phyloP scores from a whole-genome alignment of 306 rosid genomes.

The Trifolium dubium region DNA sequence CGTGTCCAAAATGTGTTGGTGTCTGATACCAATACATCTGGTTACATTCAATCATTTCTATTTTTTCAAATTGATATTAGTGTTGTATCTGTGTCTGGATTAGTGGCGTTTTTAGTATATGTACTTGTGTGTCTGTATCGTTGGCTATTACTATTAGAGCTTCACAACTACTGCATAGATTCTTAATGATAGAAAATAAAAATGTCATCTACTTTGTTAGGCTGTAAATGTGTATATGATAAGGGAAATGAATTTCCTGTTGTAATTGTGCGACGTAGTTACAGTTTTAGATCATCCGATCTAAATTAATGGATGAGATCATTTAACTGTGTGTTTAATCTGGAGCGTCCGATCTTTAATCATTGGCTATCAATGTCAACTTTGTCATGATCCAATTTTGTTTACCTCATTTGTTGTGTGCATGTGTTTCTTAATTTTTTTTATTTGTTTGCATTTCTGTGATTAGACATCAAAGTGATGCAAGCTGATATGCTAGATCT shows the following conservation, averaged over 20 bases:
- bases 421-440: neutral
- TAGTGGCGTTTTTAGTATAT: too few species aligned
- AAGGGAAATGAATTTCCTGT: neutral
- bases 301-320: too few species aligned
- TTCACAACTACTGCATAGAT: neutral
- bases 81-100: too few species aligned
- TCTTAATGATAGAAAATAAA: neutral
- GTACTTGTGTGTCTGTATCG: too few species aligned
- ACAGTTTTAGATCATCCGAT: too few species aligned
- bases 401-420: slow-evolving; percentile 12
- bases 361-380: neutral
- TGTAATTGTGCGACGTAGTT: too few species aligned
- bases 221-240: neutral
- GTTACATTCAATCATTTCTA: neutral
- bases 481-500: slow-evolving; percentile 97
- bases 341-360: too few species aligned
- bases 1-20: too few species aligned
- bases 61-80: too few species aligned
- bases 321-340: too few species aligned
- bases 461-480: slow-evolving; percentile 81
- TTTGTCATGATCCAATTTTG: neutral
- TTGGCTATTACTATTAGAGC: neutral
- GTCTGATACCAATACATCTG: neutral
- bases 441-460: slow-evolving; percentile 39
- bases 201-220: slow-evolving; percentile 1